phyloP scores from a whole-genome alignment of 1,284 basidiomycete species.

The Ceratobasidium sp. region DNA sequence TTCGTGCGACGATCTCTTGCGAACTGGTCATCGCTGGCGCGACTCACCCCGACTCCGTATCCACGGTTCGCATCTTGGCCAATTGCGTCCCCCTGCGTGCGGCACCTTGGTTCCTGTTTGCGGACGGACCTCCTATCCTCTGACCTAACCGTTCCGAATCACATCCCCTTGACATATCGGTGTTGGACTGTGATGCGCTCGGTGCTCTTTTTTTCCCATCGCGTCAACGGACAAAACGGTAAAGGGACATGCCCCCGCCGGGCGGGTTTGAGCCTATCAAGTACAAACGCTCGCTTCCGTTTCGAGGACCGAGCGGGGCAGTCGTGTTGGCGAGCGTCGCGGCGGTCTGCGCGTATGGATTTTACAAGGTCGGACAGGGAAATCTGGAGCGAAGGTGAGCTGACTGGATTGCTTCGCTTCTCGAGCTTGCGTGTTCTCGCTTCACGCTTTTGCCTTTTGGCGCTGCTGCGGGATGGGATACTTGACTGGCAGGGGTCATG shows the following conservation, averaged over 20 bases:
- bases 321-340: slow-evolving; percentile 88
- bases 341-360: slow-evolving; percentile 90
- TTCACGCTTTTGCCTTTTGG: neutral
- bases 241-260: slow-evolving; percentile 93
- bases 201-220: neutral
- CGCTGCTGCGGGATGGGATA: slow-evolving; percentile 18
- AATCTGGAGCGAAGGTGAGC: slow-evolving; percentile 90
- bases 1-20: slow-evolving; percentile 9
- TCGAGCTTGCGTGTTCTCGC: neutral
- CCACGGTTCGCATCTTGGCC: slow-evolving; percentile 33
- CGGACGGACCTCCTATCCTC: slow-evolving; percentile 15
- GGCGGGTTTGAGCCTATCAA: slow-evolving; percentile 94
- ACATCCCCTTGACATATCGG: slow-evolving; percentile 18
- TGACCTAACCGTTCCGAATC: slow-evolving; percentile 3
- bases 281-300: slow-evolving; percentile 96
- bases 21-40: slow-evolving; percentile 30
- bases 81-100: slow-evolving; percentile 26
- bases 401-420: slow-evolving; percentile 47
- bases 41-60: slow-evolving; percentile 30
- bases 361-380: slow-evolving; percentile 91
- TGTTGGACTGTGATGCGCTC: slow-evolving; percentile 10
- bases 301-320: slow-evolving; percentile 90
- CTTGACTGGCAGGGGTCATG: slow-evolving; percentile 12
- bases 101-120: neutral
- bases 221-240: neutral